Conservation (phyloP, 1,284 basidiomycete genomes). For the Cutaneotrichosporon spelunceum region DNA sequence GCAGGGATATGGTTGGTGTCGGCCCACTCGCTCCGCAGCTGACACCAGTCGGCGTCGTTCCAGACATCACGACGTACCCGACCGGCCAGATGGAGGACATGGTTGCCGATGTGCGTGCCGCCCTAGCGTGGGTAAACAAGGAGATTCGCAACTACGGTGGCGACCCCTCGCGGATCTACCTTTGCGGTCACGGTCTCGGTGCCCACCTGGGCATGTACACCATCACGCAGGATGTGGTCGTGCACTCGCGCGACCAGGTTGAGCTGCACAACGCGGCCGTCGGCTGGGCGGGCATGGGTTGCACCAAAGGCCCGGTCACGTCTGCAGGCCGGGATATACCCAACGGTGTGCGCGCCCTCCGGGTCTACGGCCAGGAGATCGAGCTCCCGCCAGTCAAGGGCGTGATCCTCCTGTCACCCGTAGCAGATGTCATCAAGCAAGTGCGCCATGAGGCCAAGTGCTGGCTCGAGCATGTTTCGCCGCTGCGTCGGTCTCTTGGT, state of each 20-base stretch:
- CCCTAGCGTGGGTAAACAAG: conserved; percentile 25
- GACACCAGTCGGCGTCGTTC: conserved; percentile 26
- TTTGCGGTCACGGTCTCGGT: conserved; percentile 48
- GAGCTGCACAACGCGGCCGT: conserved; percentile 23
- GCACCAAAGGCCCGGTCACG: conserved; percentile 2
- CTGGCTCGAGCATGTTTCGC: conserved; percentile 50
- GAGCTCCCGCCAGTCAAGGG: conserved; percentile 45
- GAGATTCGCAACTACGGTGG: conserved; percentile 36
- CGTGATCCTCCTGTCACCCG: conserved; percentile 47
- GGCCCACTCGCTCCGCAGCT: neutral
- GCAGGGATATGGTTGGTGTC: conserved; percentile 30
- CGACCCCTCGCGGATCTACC: conserved; percentile 41
- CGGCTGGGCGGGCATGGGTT: conserved; percentile 17
- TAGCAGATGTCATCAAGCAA: conserved; percentile 52
- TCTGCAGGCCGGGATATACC: conserved; percentile 18
- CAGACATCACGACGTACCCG: conserved; percentile 32
- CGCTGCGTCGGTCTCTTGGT: conserved; percentile 46
- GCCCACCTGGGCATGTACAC: conserved; percentile 50
- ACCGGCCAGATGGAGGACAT: conserved; percentile 23
- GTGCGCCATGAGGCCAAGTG: conserved; percentile 43
- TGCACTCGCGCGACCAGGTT: conserved; percentile 29
- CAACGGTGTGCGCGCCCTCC: conserved; percentile 29
- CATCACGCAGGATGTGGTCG: conserved; percentile 32
- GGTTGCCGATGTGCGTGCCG: conserved; percentile 26
- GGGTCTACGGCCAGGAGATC: conserved; percentile 48